Evolutionary conservation across 257 asterid genomes (phyloP).

Genomic region (Gynochthodes officinalis): DNA sequence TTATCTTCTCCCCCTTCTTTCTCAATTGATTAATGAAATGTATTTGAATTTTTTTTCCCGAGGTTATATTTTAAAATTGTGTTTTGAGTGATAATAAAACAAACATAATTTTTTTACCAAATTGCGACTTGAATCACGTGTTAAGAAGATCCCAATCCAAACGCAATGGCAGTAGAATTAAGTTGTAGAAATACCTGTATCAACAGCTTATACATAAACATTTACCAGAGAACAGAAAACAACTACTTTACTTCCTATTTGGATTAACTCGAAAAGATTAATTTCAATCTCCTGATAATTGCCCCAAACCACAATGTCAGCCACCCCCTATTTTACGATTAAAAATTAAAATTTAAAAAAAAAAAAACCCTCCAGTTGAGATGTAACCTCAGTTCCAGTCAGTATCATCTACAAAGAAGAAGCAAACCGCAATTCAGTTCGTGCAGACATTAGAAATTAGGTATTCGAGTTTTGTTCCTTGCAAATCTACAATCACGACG

Average conservation of each 20-base stretch:
- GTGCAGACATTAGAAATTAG: slow-evolving; percentile 7
- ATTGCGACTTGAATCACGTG: too few species aligned
- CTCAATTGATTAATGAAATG: too few species aligned
- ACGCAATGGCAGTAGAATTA: too few species aligned
- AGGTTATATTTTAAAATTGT: too few species aligned
- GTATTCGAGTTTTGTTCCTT: slow-evolving; percentile 12
- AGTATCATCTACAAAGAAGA: slow-evolving; percentile 15
- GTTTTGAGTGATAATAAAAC: too few species aligned
- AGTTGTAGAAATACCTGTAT: too few species aligned
- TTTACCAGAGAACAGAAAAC: not conserved
- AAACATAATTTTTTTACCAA: too few species aligned
- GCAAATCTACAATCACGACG: slow-evolving; percentile 27
- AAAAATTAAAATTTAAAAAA: too few species aligned
- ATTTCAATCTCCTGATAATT: not conserved
- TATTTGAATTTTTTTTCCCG: too few species aligned
- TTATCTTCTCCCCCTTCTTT: too few species aligned
- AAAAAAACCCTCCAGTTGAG: not conserved
- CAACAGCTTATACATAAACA: not conserved
- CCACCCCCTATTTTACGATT: not conserved
- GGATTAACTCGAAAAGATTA: not conserved
- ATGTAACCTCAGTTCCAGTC: not conserved
- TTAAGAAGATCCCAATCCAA: too few species aligned
- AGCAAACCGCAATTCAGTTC: slow-evolving; percentile 2
- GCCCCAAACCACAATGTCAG: not conserved
- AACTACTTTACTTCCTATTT: not conserved